Evolutionary conservation across 2,329 filamentous ascomycete species (phyloP).

Genomic region (Laburnicola sp.): DNA sequence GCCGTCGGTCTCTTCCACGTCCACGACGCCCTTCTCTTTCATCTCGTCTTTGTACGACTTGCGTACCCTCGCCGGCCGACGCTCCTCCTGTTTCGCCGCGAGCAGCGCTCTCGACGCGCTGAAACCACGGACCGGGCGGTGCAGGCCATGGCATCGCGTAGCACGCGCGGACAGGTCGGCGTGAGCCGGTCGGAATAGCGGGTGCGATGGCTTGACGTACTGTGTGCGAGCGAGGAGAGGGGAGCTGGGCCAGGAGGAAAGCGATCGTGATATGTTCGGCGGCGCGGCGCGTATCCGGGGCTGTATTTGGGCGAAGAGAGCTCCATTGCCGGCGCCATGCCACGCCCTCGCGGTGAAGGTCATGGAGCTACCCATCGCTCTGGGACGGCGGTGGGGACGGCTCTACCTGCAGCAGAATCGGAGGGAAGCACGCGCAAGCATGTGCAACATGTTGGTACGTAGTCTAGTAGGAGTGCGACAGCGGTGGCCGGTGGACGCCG

Average conservation of each 20-base stretch:
- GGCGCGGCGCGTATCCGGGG: constrained; percentile 23
- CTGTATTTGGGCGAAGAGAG: constrained; percentile 40
- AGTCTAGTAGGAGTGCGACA: constrained; percentile 3
- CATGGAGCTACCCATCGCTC: constrained; percentile 42
- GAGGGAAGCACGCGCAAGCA: constrained; percentile 17
- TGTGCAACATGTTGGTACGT: constrained; percentile 31
- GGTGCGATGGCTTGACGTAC: background rate
- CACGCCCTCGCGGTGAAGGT: constrained; percentile 39
- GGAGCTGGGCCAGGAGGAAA: constrained; percentile 18
- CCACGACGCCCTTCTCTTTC: constrained; percentile 40
- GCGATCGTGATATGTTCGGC: constrained; percentile 18
- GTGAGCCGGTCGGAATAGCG: constrained; percentile 3
- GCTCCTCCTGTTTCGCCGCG: constrained; percentile 26
- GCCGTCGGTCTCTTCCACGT: constrained; percentile 46
- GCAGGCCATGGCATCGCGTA: constrained; percentile 31
- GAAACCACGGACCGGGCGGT: constrained; percentile 33
- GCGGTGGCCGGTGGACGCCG: background rate
- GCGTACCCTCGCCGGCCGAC: constrained; percentile 22
- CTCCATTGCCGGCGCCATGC: constrained; percentile 40
- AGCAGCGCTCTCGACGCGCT: constrained; percentile 30
- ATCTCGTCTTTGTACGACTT: constrained; percentile 47
- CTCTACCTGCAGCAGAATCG: constrained; percentile 28
- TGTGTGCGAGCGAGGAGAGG: constrained; percentile 2
- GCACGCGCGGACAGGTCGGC: constrained; percentile 19
- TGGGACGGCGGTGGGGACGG: constrained; percentile 6